phyloP scores from a whole-genome alignment of 1,284 basidiomycete species.

The Pascua guehoae region DNA sequence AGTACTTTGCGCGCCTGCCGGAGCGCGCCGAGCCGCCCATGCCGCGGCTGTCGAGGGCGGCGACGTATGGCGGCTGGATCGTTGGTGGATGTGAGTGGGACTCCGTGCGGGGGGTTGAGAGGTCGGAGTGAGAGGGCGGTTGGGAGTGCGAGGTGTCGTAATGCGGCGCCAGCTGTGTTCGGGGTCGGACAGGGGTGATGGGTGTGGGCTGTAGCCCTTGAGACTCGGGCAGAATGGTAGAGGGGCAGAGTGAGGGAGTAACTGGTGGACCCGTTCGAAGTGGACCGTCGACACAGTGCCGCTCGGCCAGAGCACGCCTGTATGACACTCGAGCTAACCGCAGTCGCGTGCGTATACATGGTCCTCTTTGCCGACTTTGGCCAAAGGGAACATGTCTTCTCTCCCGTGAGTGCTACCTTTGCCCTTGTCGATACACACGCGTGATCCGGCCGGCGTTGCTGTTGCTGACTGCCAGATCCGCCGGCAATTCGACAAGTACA shows the following conservation, averaged over 20 bases:
- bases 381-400: constrained; percentile 44
- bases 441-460: not conserved
- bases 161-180: too few relatives aligned
- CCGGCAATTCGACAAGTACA: constrained; percentile 23
- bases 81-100: constrained; percentile 26
- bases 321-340: not conserved
- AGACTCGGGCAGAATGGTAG: too few relatives aligned
- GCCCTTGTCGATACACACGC: too few relatives aligned
- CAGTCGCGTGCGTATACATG: constrained; percentile 43
- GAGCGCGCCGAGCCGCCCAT: constrained; percentile 5
- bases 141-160: too few relatives aligned
- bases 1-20: constrained; percentile 6
- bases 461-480: constrained; percentile 25
- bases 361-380: constrained; percentile 45
- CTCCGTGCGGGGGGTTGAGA: not conserved
- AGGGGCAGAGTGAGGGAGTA: not conserved
- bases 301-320: not conserved
- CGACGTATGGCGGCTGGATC: constrained; percentile 34
- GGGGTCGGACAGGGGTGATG: too few relatives aligned
- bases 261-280: not conserved
- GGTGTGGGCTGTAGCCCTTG: too few relatives aligned
- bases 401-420: constrained; percentile 43
- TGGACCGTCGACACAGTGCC: too few relatives aligned
- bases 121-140: not conserved
- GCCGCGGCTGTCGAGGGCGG: constrained; percentile 1